phyloP scores from a whole-genome alignment of 2,329 filamentous ascomycete species.

The Claviceps arundinis region DNA sequence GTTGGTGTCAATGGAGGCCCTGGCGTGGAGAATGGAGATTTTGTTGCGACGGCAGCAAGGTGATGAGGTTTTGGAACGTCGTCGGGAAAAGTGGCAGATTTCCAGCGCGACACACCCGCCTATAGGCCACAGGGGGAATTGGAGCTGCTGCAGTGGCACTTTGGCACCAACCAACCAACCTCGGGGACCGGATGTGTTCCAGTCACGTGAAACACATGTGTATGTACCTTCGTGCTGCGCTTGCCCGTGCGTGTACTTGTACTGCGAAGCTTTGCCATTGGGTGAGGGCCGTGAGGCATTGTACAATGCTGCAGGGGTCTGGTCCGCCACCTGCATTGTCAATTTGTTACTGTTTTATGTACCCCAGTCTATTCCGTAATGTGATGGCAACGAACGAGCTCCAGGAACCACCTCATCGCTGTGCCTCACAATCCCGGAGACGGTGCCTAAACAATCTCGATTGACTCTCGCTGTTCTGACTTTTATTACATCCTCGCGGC shows the following conservation, averaged over 20 bases:
- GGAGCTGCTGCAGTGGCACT: background rate
- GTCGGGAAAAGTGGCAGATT: constrained; percentile 37
- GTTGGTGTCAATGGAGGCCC: constrained; percentile 31
- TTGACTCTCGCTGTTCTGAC: background rate
- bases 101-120: constrained; percentile 13
- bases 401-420: background rate
- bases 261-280: background rate
- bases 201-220: background rate
- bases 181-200: background rate
- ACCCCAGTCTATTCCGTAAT: background rate
- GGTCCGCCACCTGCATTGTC: no score
- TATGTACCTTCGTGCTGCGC: no score
- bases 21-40: constrained; percentile 26
- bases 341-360: background rate
- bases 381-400: background rate
- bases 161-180: background rate
- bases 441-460: background rate
- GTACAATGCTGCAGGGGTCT: background rate
- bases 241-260: background rate
- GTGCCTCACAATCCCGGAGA: background rate
- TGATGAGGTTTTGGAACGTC: constrained; percentile 27
- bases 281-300: background rate
- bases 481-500: background rate
- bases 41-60: constrained; percentile 24
- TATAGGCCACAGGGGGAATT: constrained; percentile 1